Evolutionary conservation across 306 rosid genomes (phyloP).

Genomic region (Begonia loranthoides): DNA sequence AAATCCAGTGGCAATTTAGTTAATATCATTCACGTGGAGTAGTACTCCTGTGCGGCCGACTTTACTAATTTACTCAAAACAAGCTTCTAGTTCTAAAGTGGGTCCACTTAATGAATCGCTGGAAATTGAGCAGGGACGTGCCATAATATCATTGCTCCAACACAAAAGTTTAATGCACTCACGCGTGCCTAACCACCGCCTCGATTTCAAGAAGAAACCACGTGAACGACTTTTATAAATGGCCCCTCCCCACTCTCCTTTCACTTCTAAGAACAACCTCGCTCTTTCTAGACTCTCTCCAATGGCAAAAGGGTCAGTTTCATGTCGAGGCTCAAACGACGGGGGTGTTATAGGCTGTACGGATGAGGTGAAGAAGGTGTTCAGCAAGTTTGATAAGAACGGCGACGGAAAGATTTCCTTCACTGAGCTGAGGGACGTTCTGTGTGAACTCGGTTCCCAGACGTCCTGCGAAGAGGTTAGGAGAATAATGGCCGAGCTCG

Average conservation of each 20-base stretch:
- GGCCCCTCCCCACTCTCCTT: background rate
- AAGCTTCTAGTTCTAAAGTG: too few relatives aligned
- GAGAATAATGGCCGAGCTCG: conserved; percentile 66
- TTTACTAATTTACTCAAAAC: too few relatives aligned
- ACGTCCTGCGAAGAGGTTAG: conserved; percentile 41
- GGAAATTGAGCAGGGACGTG: too few relatives aligned
- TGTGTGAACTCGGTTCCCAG: conserved; percentile 39
- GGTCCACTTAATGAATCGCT: too few relatives aligned
- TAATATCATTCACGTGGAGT: too few relatives aligned
- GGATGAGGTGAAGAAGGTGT: conserved; percentile 54
- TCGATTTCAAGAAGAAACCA: conserved; percentile 17
- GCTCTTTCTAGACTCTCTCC: background rate
- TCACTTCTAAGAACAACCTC: background rate
- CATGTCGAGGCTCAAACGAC: background rate
- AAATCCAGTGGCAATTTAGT: too few relatives aligned
- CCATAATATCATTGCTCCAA: too few relatives aligned
- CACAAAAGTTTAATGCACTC: background rate
- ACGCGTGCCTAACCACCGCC: conserved; percentile 7
- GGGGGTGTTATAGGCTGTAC: conserved; percentile 12
- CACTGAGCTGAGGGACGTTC: conserved; percentile 47
- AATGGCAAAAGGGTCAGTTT: conserved; percentile 3
- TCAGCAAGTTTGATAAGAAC: conserved; percentile 82
- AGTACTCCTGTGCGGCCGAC: too few relatives aligned
- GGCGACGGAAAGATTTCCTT: conserved; percentile 79
- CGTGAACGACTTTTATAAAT: conserved; percentile 14